Percentiles rank a stretch among this genome's conserved stretches.
phyloP scores from a whole-genome alignment of 805 yeast species.

The Torulaspora quercuum region DNA sequence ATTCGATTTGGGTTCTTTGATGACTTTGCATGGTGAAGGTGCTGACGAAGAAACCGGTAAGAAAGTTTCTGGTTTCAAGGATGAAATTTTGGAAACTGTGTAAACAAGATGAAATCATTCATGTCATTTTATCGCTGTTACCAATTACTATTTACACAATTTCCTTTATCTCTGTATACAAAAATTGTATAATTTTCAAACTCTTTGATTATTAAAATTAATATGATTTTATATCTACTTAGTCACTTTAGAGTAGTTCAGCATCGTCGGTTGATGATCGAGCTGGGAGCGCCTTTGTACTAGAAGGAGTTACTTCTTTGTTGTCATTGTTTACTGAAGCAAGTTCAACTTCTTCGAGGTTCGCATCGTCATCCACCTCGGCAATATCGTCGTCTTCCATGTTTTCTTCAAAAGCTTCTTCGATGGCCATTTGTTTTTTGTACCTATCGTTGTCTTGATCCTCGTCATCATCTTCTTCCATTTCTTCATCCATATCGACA shows the following conservation, averaged over 20 bases:
- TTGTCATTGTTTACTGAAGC: slow-evolving; percentile 1
- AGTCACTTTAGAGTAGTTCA: no score
- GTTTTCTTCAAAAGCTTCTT: slow-evolving; percentile 2
- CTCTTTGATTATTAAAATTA: slow-evolving; percentile 16
- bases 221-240: no score
- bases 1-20: slow-evolving; percentile 94
- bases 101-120: slow-evolving; percentile 42
- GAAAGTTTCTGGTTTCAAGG: slow-evolving; percentile 97
- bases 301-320: slow-evolving; percentile 1
- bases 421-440: no score
- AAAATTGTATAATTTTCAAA: slow-evolving; percentile 17
- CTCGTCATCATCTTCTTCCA: slow-evolving; percentile 4
- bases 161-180: slow-evolving; percentile 19
- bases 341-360: slow-evolving; percentile 1
- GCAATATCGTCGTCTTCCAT: slow-evolving; percentile 2
- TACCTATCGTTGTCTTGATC: slow-evolving; percentile 5
- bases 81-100: slow-evolving; percentile 96
- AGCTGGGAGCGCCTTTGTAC: not conserved
- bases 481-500: slow-evolving; percentile 14
- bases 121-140: slow-evolving; percentile 9
- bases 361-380: not conserved
- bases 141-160: slow-evolving; percentile 9
- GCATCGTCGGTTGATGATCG: not conserved
- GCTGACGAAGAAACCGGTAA: slow-evolving; percentile 95
- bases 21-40: slow-evolving; percentile 96